Percentiles rank a stretch among this genome's conserved stretches.
Evolutionary conservation across 202 grass and related monocot genomes (phyloP).

Genomic region (Schoenoplectus triqueter): DNA sequence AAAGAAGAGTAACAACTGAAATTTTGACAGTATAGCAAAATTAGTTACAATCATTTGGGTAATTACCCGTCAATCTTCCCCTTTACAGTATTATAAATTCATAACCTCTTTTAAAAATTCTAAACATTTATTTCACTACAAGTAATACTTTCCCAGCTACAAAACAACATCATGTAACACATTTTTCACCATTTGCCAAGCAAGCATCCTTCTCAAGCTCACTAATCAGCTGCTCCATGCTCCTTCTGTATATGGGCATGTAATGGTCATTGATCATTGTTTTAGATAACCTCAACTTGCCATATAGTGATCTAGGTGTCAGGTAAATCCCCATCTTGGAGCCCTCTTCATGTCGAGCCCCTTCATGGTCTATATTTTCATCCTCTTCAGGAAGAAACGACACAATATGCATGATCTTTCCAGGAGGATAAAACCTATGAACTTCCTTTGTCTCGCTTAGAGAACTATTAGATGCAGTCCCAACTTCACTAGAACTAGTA

Average conservation of each 20-base stretch:
- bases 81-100: constrained; percentile 31
- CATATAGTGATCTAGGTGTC: constrained; percentile 85
- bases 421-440: constrained; percentile 91
- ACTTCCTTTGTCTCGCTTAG: constrained; percentile 63
- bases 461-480: constrained; percentile 41
- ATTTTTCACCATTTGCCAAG: constrained; percentile 14
- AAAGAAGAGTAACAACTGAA: background rate
- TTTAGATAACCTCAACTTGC: constrained; percentile 86
- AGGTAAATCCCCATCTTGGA: constrained; percentile 68
- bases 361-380: constrained; percentile 32
- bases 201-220: constrained; percentile 60
- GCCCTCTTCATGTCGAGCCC: constrained; percentile 29
- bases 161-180: constrained; percentile 23
- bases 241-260: constrained; percentile 94
- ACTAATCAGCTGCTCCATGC: constrained; percentile 65
- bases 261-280: constrained; percentile 98
- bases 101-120: background rate
- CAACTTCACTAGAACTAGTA: constrained; percentile 49
- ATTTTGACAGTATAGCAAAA: background rate
- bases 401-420: constrained; percentile 91
- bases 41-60: constrained; percentile 24
- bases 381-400: constrained; percentile 49
- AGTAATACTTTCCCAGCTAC: constrained; percentile 14
- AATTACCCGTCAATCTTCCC: background rate
- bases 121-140: constrained; percentile 11